Evolutionary conservation across 1,284 basidiomycete genomes (phyloP).

Genomic region (Fomitopsis pinicola): DNA sequence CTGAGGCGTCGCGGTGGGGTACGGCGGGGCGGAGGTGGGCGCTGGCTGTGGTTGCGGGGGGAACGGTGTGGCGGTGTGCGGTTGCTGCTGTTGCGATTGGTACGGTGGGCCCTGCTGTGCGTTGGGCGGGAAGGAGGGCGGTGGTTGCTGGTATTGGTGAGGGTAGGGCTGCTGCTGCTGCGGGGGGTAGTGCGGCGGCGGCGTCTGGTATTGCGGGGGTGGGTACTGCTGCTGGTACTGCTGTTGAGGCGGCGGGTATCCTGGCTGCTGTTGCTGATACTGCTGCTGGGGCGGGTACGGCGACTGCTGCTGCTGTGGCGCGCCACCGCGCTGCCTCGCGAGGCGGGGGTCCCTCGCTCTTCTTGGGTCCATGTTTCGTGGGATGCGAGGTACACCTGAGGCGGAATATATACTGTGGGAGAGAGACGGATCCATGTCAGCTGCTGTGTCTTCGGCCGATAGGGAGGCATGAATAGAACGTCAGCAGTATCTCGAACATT

Average conservation of each 20-base stretch:
- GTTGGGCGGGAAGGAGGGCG: slow-evolving; percentile 10
- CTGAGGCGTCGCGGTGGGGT: slow-evolving; percentile 34
- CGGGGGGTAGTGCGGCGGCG: slow-evolving; percentile 2
- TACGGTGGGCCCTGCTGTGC: slow-evolving; percentile 1
- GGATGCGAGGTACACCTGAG: neutral
- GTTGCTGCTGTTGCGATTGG: neutral
- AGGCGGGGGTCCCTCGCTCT: slow-evolving; percentile 76
- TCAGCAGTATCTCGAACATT: slow-evolving; percentile 92
- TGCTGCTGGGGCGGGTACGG: neutral
- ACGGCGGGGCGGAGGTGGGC: slow-evolving; percentile 18
- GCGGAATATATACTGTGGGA: neutral
- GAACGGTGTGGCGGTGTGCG: slow-evolving; percentile 7
- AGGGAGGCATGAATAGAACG: slow-evolving; percentile 13
- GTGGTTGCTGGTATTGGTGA: slow-evolving; percentile 1
- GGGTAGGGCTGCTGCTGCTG: neutral
- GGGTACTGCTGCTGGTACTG: slow-evolving; percentile 2
- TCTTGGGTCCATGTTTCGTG: slow-evolving; percentile 64
- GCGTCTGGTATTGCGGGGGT: neutral
- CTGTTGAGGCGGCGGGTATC: neutral
- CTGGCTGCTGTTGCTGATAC: neutral
- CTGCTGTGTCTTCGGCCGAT: neutral
- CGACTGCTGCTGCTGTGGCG: neutral
- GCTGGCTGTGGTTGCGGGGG: neutral
- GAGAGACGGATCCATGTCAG: neutral
- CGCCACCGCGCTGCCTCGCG: slow-evolving; percentile 40